Conservation (phyloP, 495 filamentous ascomycete species). For the Entonaema liquescens region DNA sequence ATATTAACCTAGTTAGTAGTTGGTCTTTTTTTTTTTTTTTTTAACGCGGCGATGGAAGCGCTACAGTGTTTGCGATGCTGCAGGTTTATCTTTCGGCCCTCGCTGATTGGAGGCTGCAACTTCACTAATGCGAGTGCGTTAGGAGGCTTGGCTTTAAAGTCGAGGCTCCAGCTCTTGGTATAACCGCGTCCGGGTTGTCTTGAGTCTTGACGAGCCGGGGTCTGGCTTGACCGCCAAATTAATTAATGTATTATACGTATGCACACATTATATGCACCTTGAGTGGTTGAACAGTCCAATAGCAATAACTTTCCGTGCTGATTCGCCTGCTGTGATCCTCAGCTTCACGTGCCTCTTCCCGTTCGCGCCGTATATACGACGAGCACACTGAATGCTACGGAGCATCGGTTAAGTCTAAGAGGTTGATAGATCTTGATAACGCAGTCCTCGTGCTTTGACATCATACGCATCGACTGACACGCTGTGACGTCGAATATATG, state of each 20-base stretch:
- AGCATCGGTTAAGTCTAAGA: not conserved
- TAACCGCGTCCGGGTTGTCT: constrained; percentile 6
- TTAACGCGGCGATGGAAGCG: constrained; percentile 31
- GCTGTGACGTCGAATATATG: constrained; percentile 5
- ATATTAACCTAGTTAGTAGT: not conserved
- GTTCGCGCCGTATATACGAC: constrained; percentile 2
- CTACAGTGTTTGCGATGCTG: constrained; percentile 44
- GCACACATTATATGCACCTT: not conserved
- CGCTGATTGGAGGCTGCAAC: constrained; percentile 39
- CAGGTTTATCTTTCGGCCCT: constrained; percentile 46
- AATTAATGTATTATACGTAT: constrained; percentile 21
- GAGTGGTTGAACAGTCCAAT: not conserved
- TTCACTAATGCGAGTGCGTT: constrained; percentile 37
- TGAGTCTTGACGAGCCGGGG: constrained; percentile 1
- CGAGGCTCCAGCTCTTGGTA: constrained; percentile 26
- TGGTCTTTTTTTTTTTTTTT: not conserved
- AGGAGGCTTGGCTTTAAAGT: constrained; percentile 22
- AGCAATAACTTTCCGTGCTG: not conserved
- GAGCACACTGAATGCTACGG: not conserved
- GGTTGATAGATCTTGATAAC: not conserved
- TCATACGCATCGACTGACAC: constrained; percentile 18
- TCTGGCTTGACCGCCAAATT: constrained; percentile 35
- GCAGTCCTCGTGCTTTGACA: constrained; percentile 33
- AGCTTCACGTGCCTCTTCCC: constrained; percentile 19
- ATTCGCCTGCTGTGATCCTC: not conserved